These are phyloP conservation scores for Aquilaria sinensis DNA, from an alignment of 345 rosid species.

Conservation along the genomic window DNA sequence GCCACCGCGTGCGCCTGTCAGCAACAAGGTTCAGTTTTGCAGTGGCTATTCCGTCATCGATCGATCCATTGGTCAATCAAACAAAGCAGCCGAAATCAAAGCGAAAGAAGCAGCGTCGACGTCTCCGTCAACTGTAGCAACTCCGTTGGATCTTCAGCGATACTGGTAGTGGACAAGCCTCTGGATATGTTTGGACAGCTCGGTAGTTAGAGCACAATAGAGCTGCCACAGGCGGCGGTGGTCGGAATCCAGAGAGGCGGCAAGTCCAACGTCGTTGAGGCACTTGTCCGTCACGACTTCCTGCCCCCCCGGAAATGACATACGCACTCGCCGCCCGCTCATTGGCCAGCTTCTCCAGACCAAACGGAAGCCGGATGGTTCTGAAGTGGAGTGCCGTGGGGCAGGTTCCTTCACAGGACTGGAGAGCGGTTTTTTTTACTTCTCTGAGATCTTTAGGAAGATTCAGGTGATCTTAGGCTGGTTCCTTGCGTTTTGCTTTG, in stretches of 20 bases:
- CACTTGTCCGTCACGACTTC: conserved; percentile 43
- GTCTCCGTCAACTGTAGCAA: not conserved
- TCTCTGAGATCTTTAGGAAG: conserved; percentile 26
- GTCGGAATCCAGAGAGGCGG: conserved; percentile 59
- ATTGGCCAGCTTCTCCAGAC: conserved; percentile 27
- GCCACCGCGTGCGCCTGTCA: too few species aligned
- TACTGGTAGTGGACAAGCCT: conserved; percentile 26
- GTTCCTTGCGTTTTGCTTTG: not conserved
- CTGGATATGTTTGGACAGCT: conserved; percentile 29
- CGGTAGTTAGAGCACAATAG: conserved; percentile 16
- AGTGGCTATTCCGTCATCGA: too few species aligned
- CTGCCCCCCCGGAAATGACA: conserved; percentile 39
- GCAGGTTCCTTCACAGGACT: conserved; percentile 35
- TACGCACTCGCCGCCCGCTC: conserved; percentile 39
- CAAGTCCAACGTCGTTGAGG: conserved; percentile 42
- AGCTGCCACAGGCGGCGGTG: conserved; percentile 45
- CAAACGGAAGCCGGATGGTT: conserved; percentile 7
- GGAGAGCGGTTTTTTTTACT: conserved; percentile 31
- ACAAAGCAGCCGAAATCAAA: too few species aligned
- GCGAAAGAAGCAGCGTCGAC: too few species aligned
- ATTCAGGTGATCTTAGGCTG: conserved; percentile 23
- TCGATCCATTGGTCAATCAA: too few species aligned
- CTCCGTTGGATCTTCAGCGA: conserved; percentile 25
- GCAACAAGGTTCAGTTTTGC: too few species aligned
- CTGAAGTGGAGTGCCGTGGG: conserved; percentile 24